Percentiles rank a stretch among this genome's conserved stretches.
These are phyloP conservation scores for Eucalyptus viminalis DNA, from an alignment of 345 rosid genomes.

Conservation along the genomic window DNA sequence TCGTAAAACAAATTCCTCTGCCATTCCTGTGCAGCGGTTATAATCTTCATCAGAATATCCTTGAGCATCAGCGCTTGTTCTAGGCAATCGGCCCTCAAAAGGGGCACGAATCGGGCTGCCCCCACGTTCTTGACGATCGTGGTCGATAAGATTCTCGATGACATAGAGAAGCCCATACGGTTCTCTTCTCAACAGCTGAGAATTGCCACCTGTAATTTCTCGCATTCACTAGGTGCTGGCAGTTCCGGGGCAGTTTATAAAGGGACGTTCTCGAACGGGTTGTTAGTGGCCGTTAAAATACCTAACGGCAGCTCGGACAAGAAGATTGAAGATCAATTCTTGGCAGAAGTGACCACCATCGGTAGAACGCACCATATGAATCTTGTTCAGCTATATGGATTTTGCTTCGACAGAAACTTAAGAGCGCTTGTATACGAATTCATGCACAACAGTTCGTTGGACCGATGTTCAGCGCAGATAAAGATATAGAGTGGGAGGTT, in stretches of 20 bases:
- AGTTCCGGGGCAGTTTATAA: conserved; percentile 3
- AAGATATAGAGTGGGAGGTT: neutral
- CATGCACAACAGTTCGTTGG: neutral
- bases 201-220: neutral
- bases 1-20: neutral
- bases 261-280: neutral
- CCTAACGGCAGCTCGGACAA: neutral
- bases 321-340: neutral
- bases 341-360: conserved; percentile 4
- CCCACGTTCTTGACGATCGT: neutral
- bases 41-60: neutral
- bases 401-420: neutral
- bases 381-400: neutral
- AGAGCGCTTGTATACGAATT: neutral
- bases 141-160: neutral
- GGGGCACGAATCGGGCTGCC: neutral
- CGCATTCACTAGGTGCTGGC: neutral
- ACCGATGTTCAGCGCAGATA: neutral
- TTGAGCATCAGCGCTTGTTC: neutral
- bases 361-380: neutral
- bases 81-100: neutral
- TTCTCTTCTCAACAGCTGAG: neutral
- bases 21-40: neutral
- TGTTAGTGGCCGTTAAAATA: neutral
- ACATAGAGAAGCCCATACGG: neutral